These are phyloP conservation scores for Verticillium alfalfae DNA, from an alignment of 2,329 filamentous ascomycete genomes.

Conservation along the genomic window DNA sequence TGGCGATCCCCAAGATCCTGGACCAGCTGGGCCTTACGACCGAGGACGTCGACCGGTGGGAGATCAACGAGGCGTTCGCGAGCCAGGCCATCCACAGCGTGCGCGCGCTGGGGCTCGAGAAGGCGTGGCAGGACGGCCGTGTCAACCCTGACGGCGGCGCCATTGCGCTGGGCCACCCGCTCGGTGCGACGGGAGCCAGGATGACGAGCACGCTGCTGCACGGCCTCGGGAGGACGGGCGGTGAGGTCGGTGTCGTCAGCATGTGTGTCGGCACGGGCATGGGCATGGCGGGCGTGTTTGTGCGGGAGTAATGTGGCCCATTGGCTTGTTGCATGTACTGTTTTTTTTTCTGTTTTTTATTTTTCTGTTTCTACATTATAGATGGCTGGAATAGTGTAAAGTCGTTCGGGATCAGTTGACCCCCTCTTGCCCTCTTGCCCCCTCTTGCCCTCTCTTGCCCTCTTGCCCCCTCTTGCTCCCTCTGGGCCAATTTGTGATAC, in stretches of 20 bases:
- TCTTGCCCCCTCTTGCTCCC: too few species aligned
- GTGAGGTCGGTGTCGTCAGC: constrained; percentile 74
- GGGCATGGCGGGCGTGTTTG: constrained; percentile 67
- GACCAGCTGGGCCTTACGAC: constrained; percentile 58
- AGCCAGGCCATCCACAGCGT: constrained; percentile 66
- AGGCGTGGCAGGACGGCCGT: constrained; percentile 55
- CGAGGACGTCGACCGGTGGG: constrained; percentile 76
- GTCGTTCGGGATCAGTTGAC: too few species aligned
- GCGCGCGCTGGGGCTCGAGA: constrained; percentile 61
- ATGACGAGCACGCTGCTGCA: constrained; percentile 67
- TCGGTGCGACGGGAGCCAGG: constrained; percentile 81
- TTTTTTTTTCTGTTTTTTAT: too few species aligned
- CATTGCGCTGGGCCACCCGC: constrained; percentile 87
- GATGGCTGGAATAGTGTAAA: too few species aligned
- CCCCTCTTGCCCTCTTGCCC: too few species aligned
- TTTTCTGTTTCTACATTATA: too few species aligned
- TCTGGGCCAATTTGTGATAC: too few species aligned
- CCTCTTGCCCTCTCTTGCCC: too few species aligned
- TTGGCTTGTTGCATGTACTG: too few species aligned
- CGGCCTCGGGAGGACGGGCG: constrained; percentile 63
- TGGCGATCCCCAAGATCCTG: constrained; percentile 83
- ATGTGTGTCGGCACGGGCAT: constrained; percentile 88
- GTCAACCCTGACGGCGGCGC: constrained; percentile 92
- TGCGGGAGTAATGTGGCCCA: constrained; percentile 44
- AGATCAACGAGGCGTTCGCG: constrained; percentile 83